Percentiles rank a stretch among this genome's conserved stretches.
These are phyloP conservation scores for Herpetospermum pedunculosum DNA, from an alignment of 306 rosid species.

Conservation along the genomic window DNA sequence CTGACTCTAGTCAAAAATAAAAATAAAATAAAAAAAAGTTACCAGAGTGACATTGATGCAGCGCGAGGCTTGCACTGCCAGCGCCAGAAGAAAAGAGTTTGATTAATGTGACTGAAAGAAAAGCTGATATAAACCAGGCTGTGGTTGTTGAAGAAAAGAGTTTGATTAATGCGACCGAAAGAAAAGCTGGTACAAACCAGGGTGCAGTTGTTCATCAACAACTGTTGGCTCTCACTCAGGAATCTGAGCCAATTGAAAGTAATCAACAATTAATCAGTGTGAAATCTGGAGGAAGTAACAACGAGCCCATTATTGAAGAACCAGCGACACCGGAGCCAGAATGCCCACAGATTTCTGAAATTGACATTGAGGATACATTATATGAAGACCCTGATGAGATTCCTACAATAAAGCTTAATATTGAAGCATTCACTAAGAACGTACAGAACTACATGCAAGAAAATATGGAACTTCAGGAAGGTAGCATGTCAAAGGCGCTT, in stretches of 20 bases:
- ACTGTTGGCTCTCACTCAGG: neutral
- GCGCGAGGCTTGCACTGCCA: slow-evolving; percentile 14
- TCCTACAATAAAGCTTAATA: slow-evolving; percentile 8
- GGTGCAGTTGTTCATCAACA: neutral
- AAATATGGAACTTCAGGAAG: neutral
- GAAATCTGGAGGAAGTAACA: neutral
- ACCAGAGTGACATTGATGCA: neutral
- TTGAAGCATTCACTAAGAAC: slow-evolving; percentile 9
- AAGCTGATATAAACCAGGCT: neutral
- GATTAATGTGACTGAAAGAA: neutral
- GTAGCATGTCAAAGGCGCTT: slow-evolving; percentile 20
- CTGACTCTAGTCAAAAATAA: no score
- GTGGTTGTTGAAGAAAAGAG: slow-evolving; percentile 1
- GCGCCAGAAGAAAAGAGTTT: slow-evolving; percentile 7
- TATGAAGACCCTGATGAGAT: slow-evolving; percentile 14
- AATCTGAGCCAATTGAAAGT: neutral
- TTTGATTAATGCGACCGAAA: neutral
- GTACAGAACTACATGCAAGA: slow-evolving; percentile 9
- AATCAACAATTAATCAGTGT: neutral
- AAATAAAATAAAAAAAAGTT: no score
- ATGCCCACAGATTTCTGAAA: neutral
- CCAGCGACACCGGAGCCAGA: slow-evolving; percentile 14
- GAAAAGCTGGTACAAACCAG: neutral
- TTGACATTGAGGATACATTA: slow-evolving; percentile 10
- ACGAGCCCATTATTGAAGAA: slow-evolving; percentile 9